Evolutionary conservation across 1,284 basidiomycete genomes (phyloP).

Genomic region (Cystobasidium slooffiae): DNA sequence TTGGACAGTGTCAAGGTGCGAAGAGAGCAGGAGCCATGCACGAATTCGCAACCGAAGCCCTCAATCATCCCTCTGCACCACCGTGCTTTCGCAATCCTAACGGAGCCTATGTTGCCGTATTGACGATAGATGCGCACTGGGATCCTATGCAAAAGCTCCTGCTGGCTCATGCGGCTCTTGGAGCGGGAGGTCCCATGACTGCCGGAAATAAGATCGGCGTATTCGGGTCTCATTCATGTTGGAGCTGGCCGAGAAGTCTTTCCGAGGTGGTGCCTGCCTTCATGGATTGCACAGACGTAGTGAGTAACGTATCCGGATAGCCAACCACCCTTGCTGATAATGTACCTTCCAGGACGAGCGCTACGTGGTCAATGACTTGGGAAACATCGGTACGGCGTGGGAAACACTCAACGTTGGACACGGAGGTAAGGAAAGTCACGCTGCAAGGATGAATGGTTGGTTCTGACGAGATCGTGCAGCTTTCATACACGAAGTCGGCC

Average conservation of each 20-base stretch:
- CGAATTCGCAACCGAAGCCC: constrained; percentile 40
- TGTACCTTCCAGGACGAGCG: constrained; percentile 24
- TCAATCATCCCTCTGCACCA: constrained; percentile 36
- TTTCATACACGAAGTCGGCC: constrained; percentile 43
- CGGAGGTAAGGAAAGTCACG: constrained; percentile 21
- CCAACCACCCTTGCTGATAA: not conserved
- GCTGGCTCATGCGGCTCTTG: constrained; percentile 35
- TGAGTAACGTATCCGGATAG: not conserved
- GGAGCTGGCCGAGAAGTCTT: constrained; percentile 39
- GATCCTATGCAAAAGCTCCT: constrained; percentile 20
- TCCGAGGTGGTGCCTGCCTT: constrained; percentile 39
- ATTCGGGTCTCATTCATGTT: constrained; percentile 42
- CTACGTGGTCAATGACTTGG: constrained; percentile 41
- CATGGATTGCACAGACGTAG: constrained; percentile 35
- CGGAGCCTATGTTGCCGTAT: constrained; percentile 40
- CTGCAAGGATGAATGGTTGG: not conserved
- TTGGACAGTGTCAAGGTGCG: constrained; percentile 2
- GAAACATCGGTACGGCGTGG: constrained; percentile 37
- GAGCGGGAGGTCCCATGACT: constrained; percentile 39
- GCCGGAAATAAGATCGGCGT: constrained; percentile 40
- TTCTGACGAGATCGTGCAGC: constrained; percentile 2
- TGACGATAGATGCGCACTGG: constrained; percentile 40
- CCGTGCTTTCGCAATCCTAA: constrained; percentile 34
- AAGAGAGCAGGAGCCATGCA: constrained; percentile 39
- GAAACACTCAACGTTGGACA: constrained; percentile 42